Evolutionary conservation across 2,329 filamentous ascomycete genomes (phyloP).

Genomic region (Claviceps africana): DNA sequence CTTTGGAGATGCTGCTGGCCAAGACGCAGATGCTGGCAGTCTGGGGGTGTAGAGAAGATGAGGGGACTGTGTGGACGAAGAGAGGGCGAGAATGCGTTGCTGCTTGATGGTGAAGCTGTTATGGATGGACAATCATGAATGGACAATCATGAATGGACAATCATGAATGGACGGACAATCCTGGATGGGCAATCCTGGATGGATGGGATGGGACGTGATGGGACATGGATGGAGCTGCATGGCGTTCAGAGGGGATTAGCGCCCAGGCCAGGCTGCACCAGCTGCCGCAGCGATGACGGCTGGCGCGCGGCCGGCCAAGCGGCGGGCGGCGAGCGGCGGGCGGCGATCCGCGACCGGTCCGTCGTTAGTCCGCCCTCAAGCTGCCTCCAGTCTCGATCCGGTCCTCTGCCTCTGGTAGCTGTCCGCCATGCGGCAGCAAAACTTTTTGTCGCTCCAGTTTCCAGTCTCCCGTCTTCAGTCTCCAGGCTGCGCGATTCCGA

Average conservation of each 20-base stretch:
- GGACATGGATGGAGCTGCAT: background rate
- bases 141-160: background rate
- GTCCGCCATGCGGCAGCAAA: slow-evolving; percentile 11
- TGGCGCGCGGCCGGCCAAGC: background rate
- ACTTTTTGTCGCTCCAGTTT: slow-evolving; percentile 11
- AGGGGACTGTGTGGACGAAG: background rate
- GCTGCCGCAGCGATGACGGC: background rate
- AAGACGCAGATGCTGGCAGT: background rate
- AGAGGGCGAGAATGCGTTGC: background rate
- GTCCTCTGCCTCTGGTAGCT: background rate
- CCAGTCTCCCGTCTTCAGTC: too few relatives aligned
- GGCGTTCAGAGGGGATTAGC: too few relatives aligned
- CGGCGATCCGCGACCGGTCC: slow-evolving; percentile 17
- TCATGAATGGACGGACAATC: background rate
- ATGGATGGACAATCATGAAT: background rate
- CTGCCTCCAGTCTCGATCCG: background rate
- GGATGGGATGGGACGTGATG: too few relatives aligned
- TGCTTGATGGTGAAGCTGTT: background rate
- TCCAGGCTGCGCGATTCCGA: background rate
- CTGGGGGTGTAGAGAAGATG: too few relatives aligned
- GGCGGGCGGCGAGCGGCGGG: too few relatives aligned
- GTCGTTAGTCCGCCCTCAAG: slow-evolving; percentile 15
- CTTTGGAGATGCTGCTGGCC: background rate
- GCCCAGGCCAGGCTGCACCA: background rate
- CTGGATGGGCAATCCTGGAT: background rate